These are phyloP conservation scores for Coniochaeta ligniaria DNA, from an alignment of 2,329 filamentous ascomycete genomes.

Conservation along the genomic window DNA sequence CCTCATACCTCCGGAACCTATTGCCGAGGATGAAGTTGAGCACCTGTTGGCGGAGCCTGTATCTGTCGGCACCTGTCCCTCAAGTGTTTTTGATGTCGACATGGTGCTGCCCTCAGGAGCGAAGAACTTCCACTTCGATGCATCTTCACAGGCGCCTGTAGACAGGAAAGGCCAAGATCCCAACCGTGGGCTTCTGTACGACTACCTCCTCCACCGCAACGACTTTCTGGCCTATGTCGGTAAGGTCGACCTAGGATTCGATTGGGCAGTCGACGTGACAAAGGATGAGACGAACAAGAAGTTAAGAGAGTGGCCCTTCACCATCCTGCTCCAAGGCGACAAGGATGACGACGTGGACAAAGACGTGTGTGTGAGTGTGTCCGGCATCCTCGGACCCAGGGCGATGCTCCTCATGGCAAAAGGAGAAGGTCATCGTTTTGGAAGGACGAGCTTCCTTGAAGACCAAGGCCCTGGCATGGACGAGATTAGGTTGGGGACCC, in stretches of 20 bases:
- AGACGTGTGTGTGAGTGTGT: constrained; percentile 19
- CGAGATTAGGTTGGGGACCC: constrained; percentile 15
- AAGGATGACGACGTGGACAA: constrained; percentile 20
- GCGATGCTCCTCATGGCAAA: constrained; percentile 18
- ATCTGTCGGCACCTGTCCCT: constrained; percentile 14
- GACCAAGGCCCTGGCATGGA: constrained; percentile 19
- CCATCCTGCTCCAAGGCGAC: constrained; percentile 25
- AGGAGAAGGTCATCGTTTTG: constrained; percentile 20
- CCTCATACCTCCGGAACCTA: constrained; percentile 18
- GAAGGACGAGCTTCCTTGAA: constrained; percentile 21
- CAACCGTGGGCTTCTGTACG: constrained; percentile 19
- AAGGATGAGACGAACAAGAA: constrained; percentile 3
- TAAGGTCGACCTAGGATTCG: constrained; percentile 21
- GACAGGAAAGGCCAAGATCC: not conserved
- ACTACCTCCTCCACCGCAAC: constrained; percentile 25
- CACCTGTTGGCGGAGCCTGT: constrained; percentile 14
- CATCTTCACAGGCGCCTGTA: not conserved
- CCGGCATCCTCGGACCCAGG: constrained; percentile 17
- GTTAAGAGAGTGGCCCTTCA: constrained; percentile 21
- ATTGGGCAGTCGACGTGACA: constrained; percentile 15
- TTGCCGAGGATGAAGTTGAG: constrained; percentile 16
- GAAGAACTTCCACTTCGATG: constrained; percentile 16
- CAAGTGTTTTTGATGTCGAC: constrained; percentile 15
- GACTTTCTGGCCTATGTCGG: constrained; percentile 18
- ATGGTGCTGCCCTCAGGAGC: constrained; percentile 18